Percentiles rank a stretch among this genome's conserved stretches.
These are phyloP conservation scores for Erucastrum elatum DNA, from an alignment of 345 rosid species.

Conservation along the genomic window DNA sequence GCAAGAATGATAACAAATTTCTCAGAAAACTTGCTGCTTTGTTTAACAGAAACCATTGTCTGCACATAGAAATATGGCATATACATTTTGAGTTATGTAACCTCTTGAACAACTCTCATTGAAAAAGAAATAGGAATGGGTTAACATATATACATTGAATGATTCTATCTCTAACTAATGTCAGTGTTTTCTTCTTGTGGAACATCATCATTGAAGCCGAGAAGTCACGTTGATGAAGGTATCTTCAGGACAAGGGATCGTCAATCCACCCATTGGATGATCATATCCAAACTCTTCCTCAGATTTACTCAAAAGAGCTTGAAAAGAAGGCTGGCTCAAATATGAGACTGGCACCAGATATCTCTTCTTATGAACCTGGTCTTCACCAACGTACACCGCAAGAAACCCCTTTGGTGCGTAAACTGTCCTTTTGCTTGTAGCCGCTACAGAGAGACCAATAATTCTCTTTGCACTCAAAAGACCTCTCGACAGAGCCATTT, in stretches of 20 bases:
- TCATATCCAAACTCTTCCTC: slow-evolving; percentile 54
- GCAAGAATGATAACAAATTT: not conserved
- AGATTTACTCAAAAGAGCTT: slow-evolving; percentile 42
- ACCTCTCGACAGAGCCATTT: slow-evolving; percentile 24
- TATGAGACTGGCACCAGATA: slow-evolving; percentile 47
- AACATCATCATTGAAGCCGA: slow-evolving; percentile 20
- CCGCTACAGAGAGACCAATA: slow-evolving; percentile 27
- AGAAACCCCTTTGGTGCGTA: slow-evolving; percentile 44
- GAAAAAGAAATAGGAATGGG: not conserved
- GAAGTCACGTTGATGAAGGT: slow-evolving; percentile 44
- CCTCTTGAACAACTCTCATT: not conserved
- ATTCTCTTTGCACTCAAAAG: slow-evolving; percentile 18
- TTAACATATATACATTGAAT: not conserved
- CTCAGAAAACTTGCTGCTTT: not conserved
- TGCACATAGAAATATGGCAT: not conserved
- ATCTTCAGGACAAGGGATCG: slow-evolving; percentile 51
- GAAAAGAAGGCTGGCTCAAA: slow-evolving; percentile 37
- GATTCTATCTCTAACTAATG: slow-evolving; percentile 1
- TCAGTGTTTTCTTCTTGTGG: slow-evolving; percentile 29
- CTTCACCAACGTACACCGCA: slow-evolving; percentile 39
- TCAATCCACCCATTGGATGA: slow-evolving; percentile 56
- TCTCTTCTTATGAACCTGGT: slow-evolving; percentile 39
- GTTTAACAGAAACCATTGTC: not conserved
- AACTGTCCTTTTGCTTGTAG: slow-evolving; percentile 7
- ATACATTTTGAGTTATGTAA: not conserved